Conservation (phyloP, 495 filamentous ascomycete genomes). For the Penicillium coffeae region DNA sequence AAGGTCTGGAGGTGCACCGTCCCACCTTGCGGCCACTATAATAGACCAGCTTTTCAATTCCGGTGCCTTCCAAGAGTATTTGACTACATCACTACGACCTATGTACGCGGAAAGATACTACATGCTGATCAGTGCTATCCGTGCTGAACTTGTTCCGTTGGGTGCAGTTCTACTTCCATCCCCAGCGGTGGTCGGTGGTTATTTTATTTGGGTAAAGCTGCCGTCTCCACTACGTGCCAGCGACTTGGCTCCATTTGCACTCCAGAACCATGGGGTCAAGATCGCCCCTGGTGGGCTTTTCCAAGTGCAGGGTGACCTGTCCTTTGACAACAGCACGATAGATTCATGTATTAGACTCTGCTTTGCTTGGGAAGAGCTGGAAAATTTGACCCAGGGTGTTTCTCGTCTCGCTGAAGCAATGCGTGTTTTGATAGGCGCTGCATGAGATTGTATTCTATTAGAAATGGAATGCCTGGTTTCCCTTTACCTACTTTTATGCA, state of each 20-base stretch:
- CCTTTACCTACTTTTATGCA: too few species aligned
- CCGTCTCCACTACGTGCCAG: slow-evolving; percentile 48
- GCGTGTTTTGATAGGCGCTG: too few species aligned
- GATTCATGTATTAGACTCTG: slow-evolving; percentile 57
- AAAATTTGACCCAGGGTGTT: slow-evolving; percentile 63
- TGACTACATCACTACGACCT: slow-evolving; percentile 45
- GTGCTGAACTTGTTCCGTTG: slow-evolving; percentile 52
- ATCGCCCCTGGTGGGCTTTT: slow-evolving; percentile 64
- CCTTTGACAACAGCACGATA: slow-evolving; percentile 42
- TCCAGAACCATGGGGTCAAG: slow-evolving; percentile 55
- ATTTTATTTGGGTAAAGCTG: slow-evolving; percentile 75
- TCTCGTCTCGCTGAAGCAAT: slow-evolving; percentile 60
- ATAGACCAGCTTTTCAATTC: slow-evolving; percentile 55
- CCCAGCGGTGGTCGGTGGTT: slow-evolving; percentile 55
- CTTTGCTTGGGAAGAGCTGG: slow-evolving; percentile 72
- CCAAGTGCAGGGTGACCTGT: slow-evolving; percentile 57
- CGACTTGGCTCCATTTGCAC: slow-evolving; percentile 50
- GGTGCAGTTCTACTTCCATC: slow-evolving; percentile 49
- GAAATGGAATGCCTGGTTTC: too few species aligned
- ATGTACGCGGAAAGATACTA: slow-evolving; percentile 55
- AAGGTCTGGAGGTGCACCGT: slow-evolving; percentile 71
- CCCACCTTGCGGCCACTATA: slow-evolving; percentile 66
- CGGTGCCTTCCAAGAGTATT: slow-evolving; percentile 46
- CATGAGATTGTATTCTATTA: too few species aligned
- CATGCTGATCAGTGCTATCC: slow-evolving; percentile 51